Evolutionary conservation across 345 rosid species (phyloP), one percentile per base, ranked within the genome.

Genomic region (Salix exigua): DNA sequence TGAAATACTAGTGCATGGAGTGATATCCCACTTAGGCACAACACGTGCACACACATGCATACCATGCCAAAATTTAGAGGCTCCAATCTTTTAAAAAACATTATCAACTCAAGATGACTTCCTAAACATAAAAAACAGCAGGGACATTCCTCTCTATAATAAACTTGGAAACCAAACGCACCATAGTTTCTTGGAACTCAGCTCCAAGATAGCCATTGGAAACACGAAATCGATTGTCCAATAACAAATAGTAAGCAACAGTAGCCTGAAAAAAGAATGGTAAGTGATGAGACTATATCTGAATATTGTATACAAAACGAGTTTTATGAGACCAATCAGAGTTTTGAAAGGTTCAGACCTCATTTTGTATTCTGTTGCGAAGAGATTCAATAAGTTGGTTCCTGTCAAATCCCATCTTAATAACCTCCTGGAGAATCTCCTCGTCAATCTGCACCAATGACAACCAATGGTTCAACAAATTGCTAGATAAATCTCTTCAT

Each of bases 221-320:
- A 79, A 88, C 92, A 48, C 91, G 89, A 78, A 87, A 89, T 38
- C 93, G 83, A 61, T 92, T 94, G 86, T 93, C 97, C 86, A 93
- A 75, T 70, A 91, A 84, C 79, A 96, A 74, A 85, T 94, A 94
- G 84, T 96, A 96, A 13, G 99, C 89, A 70, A 96, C 97, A 79
- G 98, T 96, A 72, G 87, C 99, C 99, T 96, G 93, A 78, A 82
- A 78, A 82, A 89, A 71, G 14, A 62, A 62, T 66, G 17, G 31
- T 19, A 58, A 67, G 13, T 40, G 25, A 37, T 44, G 44, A 67
- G 66, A 50, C 50, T 23, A 35, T 7, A 64, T 64, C n/a, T 48
- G 31, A 30, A 60, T 28, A 60, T 28, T 40, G 19, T 38, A 69
- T 58, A 11, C 7, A 28, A 64, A 64, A 30, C 28, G 14, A 42